phyloP scores from a whole-genome alignment of 352 stramenopile genomes.

The Globisporangium ultimum region DNA sequence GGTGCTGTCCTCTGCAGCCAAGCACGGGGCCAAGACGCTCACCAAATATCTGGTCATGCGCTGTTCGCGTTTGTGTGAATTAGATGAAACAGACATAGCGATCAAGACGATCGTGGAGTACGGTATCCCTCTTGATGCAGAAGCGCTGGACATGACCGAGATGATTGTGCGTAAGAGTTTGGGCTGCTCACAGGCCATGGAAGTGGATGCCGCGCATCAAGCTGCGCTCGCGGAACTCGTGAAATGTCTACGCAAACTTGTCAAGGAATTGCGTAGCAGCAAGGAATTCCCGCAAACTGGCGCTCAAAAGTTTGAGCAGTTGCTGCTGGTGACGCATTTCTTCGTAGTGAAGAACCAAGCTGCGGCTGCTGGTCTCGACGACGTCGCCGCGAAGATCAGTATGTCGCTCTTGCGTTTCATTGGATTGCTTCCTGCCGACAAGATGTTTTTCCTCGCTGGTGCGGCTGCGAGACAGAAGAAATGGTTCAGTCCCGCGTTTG shows the following conservation, averaged over 20 bases:
- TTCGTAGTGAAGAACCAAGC: slow-evolving; percentile 74
- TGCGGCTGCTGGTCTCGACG: slow-evolving; percentile 46
- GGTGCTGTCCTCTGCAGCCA: slow-evolving; percentile 83
- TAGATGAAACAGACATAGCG: slow-evolving; percentile 69
- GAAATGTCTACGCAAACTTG: slow-evolving; percentile 56
- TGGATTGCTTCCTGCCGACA: slow-evolving; percentile 88
- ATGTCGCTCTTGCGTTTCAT: slow-evolving; percentile 91
- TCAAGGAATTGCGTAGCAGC: slow-evolving; percentile 62
- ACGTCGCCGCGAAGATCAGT: slow-evolving; percentile 73
- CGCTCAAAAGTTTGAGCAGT: slow-evolving; percentile 75
- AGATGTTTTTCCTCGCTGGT: slow-evolving; percentile 93
- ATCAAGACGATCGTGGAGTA: slow-evolving; percentile 79
- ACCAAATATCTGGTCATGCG: slow-evolving; percentile 87
- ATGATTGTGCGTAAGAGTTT: slow-evolving; percentile 54
- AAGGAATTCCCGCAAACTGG: slow-evolving; percentile 51
- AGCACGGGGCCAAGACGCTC: slow-evolving; percentile 69
- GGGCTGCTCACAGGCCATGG: slow-evolving; percentile 36
- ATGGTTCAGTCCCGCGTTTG: slow-evolving; percentile 91
- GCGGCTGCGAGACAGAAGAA: slow-evolving; percentile 78
- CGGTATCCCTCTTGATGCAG: slow-evolving; percentile 62
- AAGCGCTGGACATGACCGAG: slow-evolving; percentile 54
- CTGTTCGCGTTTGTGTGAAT: slow-evolving; percentile 63
- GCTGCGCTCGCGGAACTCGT: slow-evolving; percentile 61
- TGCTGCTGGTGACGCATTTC: slow-evolving; percentile 74
- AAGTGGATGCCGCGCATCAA: slow-evolving; percentile 42